Conservation (phyloP, 164 flowering plant species). For the Kalanchoe fedtschenkoi region DNA sequence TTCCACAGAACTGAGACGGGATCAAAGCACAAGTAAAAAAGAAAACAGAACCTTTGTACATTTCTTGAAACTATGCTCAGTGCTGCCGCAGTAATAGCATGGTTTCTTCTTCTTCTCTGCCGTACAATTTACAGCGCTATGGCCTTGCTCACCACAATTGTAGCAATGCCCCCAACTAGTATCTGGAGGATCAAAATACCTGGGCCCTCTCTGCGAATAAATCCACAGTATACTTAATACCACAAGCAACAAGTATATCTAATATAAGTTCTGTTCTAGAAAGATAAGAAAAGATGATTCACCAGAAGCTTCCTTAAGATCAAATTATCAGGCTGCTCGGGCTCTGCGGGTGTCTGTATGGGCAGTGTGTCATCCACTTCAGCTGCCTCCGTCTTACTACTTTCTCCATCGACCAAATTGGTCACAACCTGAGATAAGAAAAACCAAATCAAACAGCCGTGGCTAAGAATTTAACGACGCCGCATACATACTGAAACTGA, state of each 20-base stretch:
- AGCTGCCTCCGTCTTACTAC: neutral
- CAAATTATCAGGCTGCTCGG: slow-evolving; percentile 23
- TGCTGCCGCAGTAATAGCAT: slow-evolving; percentile 87
- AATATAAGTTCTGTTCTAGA: slow-evolving; percentile 1
- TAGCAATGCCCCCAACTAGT: slow-evolving; percentile 28
- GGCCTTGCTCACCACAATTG: slow-evolving; percentile 41
- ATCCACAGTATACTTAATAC: slow-evolving; percentile 13
- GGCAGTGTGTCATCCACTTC: neutral
- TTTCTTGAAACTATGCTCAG: slow-evolving; percentile 55
- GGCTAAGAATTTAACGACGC: no score
- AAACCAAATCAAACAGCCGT: neutral
- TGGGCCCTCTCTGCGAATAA: slow-evolving; percentile 30
- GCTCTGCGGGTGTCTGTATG: slow-evolving; percentile 6
- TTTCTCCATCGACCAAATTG: neutral
- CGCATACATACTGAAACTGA: neutral
- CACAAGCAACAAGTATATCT: slow-evolving; percentile 8
- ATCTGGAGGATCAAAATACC: slow-evolving; percentile 46
- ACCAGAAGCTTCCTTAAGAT: slow-evolving; percentile 42
- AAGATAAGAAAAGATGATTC: slow-evolving; percentile 14
- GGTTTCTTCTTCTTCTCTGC: slow-evolving; percentile 35
- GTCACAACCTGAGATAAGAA: neutral
- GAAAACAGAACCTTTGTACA: slow-evolving; percentile 56
- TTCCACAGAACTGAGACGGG: neutral
- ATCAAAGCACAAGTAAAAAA: neutral
- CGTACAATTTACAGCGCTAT: slow-evolving; percentile 20